phyloP scores from a whole-genome alignment of 2,329 filamentous ascomycete genomes.

The Pestalotiopsis sp. region DNA sequence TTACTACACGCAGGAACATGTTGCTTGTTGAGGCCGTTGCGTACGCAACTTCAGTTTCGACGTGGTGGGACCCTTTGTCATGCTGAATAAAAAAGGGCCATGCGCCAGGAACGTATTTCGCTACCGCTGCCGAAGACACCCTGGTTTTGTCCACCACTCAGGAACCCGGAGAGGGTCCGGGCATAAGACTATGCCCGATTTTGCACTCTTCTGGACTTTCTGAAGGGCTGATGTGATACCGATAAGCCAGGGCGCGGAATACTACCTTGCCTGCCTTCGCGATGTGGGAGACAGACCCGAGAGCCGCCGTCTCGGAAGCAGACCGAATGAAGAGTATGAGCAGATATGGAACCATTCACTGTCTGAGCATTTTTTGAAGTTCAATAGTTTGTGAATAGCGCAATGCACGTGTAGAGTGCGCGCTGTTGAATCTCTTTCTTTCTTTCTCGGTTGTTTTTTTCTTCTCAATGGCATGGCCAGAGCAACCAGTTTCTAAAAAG shows the following conservation, averaged over 20 bases:
- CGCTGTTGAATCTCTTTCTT: background rate
- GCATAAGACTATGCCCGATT: too few relatives aligned
- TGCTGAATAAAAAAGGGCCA: background rate
- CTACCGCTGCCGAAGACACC: too few relatives aligned
- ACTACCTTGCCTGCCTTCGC: background rate
- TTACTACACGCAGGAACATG: too few relatives aligned
- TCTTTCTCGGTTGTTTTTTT: background rate
- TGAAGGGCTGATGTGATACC: too few relatives aligned
- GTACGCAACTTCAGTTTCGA: background rate
- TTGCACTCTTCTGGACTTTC: too few relatives aligned
- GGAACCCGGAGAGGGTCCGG: too few relatives aligned
- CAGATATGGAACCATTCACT: background rate
- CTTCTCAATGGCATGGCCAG: background rate
- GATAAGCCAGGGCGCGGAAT: too few relatives aligned
- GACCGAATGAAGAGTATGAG: background rate
- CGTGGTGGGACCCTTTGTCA: slow-evolving; percentile 1
- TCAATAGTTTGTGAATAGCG: background rate
- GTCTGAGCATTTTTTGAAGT: background rate
- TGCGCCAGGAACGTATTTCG: too few relatives aligned
- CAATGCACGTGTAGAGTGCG: background rate
- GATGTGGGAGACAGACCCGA: background rate
- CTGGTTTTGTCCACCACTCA: too few relatives aligned
- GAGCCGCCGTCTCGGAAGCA: background rate
- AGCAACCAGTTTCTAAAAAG: background rate
- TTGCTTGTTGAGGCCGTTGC: too few relatives aligned